Evolutionary conservation across 2,329 filamentous ascomycete genomes (phyloP), one percentile per base, ranked within the genome.

Genomic region (Didymellaceae sp.): DNA sequence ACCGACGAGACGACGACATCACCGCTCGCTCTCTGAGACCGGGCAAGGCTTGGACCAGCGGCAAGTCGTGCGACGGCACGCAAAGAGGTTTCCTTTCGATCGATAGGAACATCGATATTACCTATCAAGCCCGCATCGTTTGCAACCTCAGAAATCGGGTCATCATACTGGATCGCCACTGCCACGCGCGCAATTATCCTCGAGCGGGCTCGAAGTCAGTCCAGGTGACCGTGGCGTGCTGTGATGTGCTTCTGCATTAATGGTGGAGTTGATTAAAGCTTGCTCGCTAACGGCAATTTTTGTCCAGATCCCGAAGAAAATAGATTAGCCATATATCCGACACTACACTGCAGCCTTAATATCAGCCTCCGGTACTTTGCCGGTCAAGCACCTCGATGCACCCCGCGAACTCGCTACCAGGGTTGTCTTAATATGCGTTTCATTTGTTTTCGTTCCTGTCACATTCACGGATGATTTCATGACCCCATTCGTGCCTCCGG

Each of bases 231-330:
- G 14, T 17, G 30, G 7, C 4, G 21, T 28, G 20, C 16, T 26
- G n/a, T 20, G 3, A 4, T 17, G 35, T 13, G 16, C 10, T 8
- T 6, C 9, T 24, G 13, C 21, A 17, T 26, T 31, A 7, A 6
- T 9, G 9, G 13, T 52, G 17, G 21, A 13, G n/a, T 6, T 46
- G 32, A 46, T 38, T 46, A 42, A 46, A 32, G 38, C 18, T 17
- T 33, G 5, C 24, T 61, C 60, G 57, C 62, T 65, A 57, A 51
- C 60, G 62, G 59, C 42, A 56, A 25, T 51, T 44, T 10, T 47
- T 21, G 17, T 52, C 32, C 37, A 38, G 17, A 42, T 55, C 52
- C 58, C 62, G 54, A 57, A 45, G 34, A 38, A 42, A 34, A 46
- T 60, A 62, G 30, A 65, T 65, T 65, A 54, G 38, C 32, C 41